Conservation (phyloP, 148 eudicot genomes). For the Arbutus unedo region DNA sequence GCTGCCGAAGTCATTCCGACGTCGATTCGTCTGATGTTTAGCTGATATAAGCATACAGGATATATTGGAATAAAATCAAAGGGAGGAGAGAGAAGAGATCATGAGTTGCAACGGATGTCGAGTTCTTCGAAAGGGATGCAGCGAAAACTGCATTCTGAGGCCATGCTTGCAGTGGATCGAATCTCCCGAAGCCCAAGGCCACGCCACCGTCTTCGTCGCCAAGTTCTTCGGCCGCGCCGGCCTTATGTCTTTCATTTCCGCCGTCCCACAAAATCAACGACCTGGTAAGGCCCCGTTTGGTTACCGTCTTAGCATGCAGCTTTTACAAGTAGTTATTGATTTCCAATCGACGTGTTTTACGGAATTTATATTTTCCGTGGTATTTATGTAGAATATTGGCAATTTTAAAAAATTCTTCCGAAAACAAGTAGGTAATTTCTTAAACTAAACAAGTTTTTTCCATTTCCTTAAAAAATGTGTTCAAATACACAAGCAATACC, state of each 20-base stretch:
- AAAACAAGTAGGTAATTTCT: background rate
- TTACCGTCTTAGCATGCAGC: background rate
- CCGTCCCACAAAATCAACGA: constrained; percentile 53
- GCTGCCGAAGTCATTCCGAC: background rate
- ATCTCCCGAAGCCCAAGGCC: constrained; percentile 54
- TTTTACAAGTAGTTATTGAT: background rate
- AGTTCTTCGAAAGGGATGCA: constrained; percentile 70
- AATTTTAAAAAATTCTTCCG: background rate
- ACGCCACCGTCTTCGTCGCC: constrained; percentile 78
- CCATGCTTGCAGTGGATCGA: constrained; percentile 59
- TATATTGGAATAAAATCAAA: background rate
- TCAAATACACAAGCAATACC: background rate
- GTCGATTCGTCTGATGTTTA: background rate
- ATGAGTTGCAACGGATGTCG: constrained; percentile 87
- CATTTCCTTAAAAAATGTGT: background rate
- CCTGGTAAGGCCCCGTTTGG: constrained; percentile 36
- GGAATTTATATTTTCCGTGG: background rate
- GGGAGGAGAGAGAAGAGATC: background rate
- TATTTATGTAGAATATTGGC: background rate
- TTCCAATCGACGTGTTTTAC: background rate
- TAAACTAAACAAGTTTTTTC: background rate
- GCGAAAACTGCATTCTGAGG: constrained; percentile 54
- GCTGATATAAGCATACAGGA: background rate
- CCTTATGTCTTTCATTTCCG: constrained; percentile 69
- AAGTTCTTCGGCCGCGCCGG: constrained; percentile 79